phyloP scores from a whole-genome alignment of 1,284 basidiomycete genomes.

The Tilletia indica region DNA sequence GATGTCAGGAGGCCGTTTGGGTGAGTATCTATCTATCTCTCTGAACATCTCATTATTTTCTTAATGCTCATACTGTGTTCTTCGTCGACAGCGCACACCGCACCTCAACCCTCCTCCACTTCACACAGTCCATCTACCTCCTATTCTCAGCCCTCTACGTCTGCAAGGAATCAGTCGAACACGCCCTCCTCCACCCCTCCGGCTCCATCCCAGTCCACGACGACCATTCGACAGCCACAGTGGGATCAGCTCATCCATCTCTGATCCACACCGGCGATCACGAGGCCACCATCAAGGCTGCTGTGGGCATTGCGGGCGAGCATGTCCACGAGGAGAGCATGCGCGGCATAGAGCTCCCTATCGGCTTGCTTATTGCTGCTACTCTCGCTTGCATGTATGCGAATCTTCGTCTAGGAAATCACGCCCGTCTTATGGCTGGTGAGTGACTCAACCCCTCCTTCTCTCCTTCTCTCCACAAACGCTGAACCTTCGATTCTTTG shows the following conservation, averaged over 20 bases:
- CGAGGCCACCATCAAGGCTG: constrained; percentile 21
- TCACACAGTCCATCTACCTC: constrained; percentile 83
- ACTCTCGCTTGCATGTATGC: constrained; percentile 36
- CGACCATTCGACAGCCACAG: neutral
- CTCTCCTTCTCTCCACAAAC: neutral
- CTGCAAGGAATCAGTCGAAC: constrained; percentile 78
- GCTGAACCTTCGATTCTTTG: too few relatives aligned
- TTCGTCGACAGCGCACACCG: constrained; percentile 66
- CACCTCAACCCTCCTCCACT: constrained; percentile 74
- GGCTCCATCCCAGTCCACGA: neutral
- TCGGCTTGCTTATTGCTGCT: constrained; percentile 32
- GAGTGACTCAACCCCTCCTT: neutral
- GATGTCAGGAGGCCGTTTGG: constrained; percentile 20
- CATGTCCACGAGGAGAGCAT: constrained; percentile 38
- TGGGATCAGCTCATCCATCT: neutral
- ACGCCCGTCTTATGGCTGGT: constrained; percentile 42
- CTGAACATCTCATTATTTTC: too few relatives aligned
- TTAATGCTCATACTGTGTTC: neutral
- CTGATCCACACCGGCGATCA: neutral
- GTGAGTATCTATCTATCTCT: constrained; percentile 18
- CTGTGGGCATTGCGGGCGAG: constrained; percentile 32
- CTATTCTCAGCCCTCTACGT: constrained; percentile 88
- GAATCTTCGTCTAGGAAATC: constrained; percentile 48
- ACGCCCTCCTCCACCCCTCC: constrained; percentile 44
- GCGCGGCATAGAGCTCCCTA: constrained; percentile 39